Conservation (phyloP, 2,329 filamentous ascomycete genomes). For the Lachnellula cervina region DNA sequence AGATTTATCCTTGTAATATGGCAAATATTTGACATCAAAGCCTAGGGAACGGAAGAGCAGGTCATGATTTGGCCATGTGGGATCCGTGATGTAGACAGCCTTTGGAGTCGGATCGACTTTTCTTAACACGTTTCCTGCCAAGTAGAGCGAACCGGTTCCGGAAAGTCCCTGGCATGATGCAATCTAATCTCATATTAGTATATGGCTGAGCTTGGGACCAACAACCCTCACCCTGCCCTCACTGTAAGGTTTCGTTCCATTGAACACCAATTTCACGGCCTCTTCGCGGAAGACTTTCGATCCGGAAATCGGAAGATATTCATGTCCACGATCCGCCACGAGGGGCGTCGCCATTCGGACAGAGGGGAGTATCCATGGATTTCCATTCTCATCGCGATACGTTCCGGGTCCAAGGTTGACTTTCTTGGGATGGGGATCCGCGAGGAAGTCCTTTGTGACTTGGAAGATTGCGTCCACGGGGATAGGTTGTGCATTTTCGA, state of each 20-base stretch:
- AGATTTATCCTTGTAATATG: slow-evolving; percentile 33
- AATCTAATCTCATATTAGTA: slow-evolving; percentile 18
- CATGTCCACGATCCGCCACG: slow-evolving; percentile 26
- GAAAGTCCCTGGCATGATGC: slow-evolving; percentile 37
- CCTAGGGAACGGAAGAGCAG: slow-evolving; percentile 34
- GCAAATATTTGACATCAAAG: slow-evolving; percentile 30
- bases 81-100: slow-evolving; percentile 36
- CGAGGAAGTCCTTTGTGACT: slow-evolving; percentile 32
- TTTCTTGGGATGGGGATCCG: slow-evolving; percentile 31
- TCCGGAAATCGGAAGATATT: slow-evolving; percentile 37
- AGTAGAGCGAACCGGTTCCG: slow-evolving; percentile 37
- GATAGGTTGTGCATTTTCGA: slow-evolving; percentile 9
- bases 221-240: slow-evolving; percentile 28
- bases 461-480: slow-evolving; percentile 34
- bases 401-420: slow-evolving; percentile 37
- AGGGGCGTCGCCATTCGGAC: slow-evolving; percentile 28
- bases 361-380: slow-evolving; percentile 37
- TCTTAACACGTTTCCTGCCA: slow-evolving; percentile 33
- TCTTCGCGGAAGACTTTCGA: slow-evolving; percentile 31
- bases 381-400: slow-evolving; percentile 36
- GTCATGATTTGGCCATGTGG: slow-evolving; percentile 40
- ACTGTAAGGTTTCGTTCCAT: slow-evolving; percentile 22
- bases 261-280: slow-evolving; percentile 32
- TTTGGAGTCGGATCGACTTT: slow-evolving; percentile 18
- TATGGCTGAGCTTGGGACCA: background rate